These are phyloP conservation scores for Bullera alba DNA, from an alignment of 768 basidiomycete species.

Conservation along the genomic window DNA sequence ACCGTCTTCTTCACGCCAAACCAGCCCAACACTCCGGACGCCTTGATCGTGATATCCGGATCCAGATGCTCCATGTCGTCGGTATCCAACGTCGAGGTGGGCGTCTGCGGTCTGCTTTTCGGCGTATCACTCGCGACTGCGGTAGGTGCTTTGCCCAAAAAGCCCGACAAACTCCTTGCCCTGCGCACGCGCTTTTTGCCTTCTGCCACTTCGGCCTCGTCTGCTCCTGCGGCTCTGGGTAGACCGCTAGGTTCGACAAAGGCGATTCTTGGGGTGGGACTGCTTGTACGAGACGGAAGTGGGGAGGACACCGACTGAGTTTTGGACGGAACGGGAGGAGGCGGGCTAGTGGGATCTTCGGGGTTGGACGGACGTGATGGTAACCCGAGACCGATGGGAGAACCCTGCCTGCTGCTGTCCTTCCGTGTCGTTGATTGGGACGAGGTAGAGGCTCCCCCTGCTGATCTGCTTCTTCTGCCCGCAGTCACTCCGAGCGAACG, in stretches of 20 bases:
- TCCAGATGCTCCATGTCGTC: background rate
- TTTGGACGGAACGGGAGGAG: conserved; percentile 23
- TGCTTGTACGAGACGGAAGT: conserved; percentile 23
- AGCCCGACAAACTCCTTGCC: conserved; percentile 30
- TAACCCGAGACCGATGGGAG: conserved; percentile 31
- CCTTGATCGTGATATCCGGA: conserved; percentile 9
- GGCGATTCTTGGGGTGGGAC: conserved; percentile 27
- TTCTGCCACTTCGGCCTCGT: conserved; percentile 5
- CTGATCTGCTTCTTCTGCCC: conserved; percentile 1
- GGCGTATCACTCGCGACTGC: background rate
- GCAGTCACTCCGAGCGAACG: background rate
- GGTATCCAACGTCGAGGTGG: background rate
- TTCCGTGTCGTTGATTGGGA: conserved; percentile 5
- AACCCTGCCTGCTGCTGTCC: conserved; percentile 2
- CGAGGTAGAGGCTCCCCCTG: background rate
- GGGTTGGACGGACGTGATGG: conserved; percentile 16
- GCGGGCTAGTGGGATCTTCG: conserved; percentile 1
- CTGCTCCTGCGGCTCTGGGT: background rate
- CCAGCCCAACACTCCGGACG: conserved; percentile 32
- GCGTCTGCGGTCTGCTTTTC: background rate
- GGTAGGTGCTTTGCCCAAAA: conserved; percentile 16
- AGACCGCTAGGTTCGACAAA: conserved; percentile 26
- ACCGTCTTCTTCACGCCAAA: conserved; percentile 27
- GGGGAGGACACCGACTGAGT: conserved; percentile 36
- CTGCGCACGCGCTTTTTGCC: conserved; percentile 17